These are phyloP conservation scores for Citropsis articulata DNA, from an alignment of 345 rosid genomes.

Conservation along the genomic window DNA sequence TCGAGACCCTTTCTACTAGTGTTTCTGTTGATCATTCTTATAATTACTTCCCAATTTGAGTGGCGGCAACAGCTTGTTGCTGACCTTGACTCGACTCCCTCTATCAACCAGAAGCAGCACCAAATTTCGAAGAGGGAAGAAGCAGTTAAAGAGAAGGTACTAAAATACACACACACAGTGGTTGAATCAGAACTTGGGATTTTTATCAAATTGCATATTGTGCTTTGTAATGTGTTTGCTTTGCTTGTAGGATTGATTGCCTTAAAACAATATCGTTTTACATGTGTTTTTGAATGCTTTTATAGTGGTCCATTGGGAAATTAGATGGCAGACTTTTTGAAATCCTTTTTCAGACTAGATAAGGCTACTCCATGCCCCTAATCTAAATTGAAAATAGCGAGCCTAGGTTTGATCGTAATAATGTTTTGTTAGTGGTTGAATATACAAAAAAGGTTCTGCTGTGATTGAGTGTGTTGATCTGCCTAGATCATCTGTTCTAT, in stretches of 20 bases:
- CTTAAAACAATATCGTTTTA: no score
- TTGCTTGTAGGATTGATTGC: background rate
- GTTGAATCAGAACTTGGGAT: background rate
- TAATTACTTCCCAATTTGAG: slow-evolving; percentile 86
- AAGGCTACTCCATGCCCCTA: background rate
- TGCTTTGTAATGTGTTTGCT: background rate
- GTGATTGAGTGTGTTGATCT: background rate
- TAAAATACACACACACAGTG: no score
- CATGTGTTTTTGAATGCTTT: background rate
- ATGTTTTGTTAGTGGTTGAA: background rate
- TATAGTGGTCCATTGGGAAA: background rate
- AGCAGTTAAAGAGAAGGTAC: slow-evolving; percentile 81
- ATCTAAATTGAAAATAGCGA: no score
- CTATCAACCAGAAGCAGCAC: slow-evolving; percentile 52
- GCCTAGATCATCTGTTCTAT: background rate
- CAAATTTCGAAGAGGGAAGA: slow-evolving; percentile 59
- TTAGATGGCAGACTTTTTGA: background rate
- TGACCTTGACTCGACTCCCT: slow-evolving; percentile 54
- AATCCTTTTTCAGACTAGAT: background rate
- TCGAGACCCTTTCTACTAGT: slow-evolving; percentile 77
- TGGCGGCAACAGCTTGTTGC: slow-evolving; percentile 82
- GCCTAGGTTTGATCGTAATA: no score
- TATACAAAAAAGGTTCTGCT: background rate
- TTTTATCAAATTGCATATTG: background rate
- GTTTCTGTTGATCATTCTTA: slow-evolving; percentile 66